Base-by-base conservation (phyloP, 202 grass and related monocot genomes). In the Panicum virgatum region DNA sequence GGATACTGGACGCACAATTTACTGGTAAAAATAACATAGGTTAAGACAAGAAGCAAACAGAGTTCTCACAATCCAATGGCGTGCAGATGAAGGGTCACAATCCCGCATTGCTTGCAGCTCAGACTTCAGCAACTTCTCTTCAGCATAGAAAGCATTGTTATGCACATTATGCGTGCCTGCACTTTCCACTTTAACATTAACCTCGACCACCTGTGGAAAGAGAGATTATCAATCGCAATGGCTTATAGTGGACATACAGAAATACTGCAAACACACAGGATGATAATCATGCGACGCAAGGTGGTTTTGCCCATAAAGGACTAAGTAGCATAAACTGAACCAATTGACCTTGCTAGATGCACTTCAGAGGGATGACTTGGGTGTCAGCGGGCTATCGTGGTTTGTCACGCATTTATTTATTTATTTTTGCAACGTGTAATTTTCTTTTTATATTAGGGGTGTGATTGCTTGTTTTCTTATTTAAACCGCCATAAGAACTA, bases 51-150 rank as follows among this genome's bases (percentile, higher is more conserved):
- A 59, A 25, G 40, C 29, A 60, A 63, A 44, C 15, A 76, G 29
- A 61, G 13, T 37, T 59, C 86, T 96, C 90, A 99, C 97, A 36
- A 99, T 99, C 97, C 97, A 99, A 69, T 99, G 93, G 26, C 97
- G 91, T 23, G 84, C 97, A 81, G 90, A 86, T 73, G 74, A 92
- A 46, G 97, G 93, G 69, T 99, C 89, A 54, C 91, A 96, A 66
- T 99, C 97, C 59, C 97, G 75, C 97, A 99, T 99, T 75, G 97
- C 97, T 80, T 99, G 83, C 51, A 96, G 84, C 86, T 99, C 97
- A 48, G 93, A 96, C 58, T 88, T 96, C 56, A 99, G 56, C 37
- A 96, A 71, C 69, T 94, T 87, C 73, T 99, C 97, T 89, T 99
- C 97, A 45, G 89, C 93, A 80, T 87, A 96, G 81, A 99, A 99